These are phyloP conservation scores for Colletotrichum camelliae DNA, from an alignment of 2,329 filamentous ascomycete genomes.

Conservation along the genomic window DNA sequence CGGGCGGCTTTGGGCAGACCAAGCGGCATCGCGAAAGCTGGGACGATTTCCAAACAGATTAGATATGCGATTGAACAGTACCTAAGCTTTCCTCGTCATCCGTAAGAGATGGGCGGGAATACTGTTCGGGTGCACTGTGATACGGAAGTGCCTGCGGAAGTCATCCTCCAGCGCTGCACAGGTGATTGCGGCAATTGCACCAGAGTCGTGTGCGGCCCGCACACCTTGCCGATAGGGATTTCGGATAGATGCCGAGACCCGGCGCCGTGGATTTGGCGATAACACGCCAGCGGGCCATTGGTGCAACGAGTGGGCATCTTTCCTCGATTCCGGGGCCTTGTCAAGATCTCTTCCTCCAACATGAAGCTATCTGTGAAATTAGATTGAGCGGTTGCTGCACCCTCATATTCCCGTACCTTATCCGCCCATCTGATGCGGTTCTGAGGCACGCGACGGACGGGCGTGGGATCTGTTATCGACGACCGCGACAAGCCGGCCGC, in stretches of 20 bases:
- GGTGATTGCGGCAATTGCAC: conserved; percentile 6
- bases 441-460: not conserved
- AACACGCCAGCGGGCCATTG: not conserved
- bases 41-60: not conserved
- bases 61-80: not conserved
- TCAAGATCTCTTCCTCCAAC: not conserved
- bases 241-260: conserved; percentile 13
- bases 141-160: conserved; percentile 8
- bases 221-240: conserved; percentile 6
- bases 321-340: not conserved
- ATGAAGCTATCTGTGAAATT: not conserved
- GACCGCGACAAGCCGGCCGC: conserved; percentile 8
- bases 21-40: not conserved
- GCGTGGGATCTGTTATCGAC: not conserved
- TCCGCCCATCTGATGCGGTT: not conserved
- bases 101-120: not conserved
- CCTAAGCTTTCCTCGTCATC: not conserved
- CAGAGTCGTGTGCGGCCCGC: not conserved
- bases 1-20: not conserved
- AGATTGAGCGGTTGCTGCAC: not conserved
- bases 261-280: not conserved
- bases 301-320: not conserved
- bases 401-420: not conserved
- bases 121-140: conserved; percentile 20
- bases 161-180: not conserved